Percentiles rank a stretch among this genome's conserved stretches.
These are phyloP conservation scores for Aspergillus ostianus DNA, from an alignment of 495 filamentous ascomycete species.

Conservation along the genomic window DNA sequence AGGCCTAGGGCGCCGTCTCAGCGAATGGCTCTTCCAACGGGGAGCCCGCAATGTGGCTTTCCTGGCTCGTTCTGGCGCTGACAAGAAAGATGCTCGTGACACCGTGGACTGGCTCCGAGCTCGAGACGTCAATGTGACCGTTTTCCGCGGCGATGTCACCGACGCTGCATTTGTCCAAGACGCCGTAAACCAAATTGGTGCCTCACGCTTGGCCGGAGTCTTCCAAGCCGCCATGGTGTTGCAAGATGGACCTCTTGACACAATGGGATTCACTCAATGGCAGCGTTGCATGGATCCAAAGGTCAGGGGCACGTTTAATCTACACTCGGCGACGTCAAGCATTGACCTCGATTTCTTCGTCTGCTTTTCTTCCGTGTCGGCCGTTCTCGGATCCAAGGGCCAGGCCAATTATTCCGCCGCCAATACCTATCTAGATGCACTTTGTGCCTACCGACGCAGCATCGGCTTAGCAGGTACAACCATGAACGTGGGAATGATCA, in stretches of 20 bases:
- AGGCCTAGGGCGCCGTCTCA: neutral
- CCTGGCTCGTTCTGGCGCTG: neutral
- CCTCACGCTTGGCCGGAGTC: neutral
- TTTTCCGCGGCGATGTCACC: neutral
- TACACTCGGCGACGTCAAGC: neutral
- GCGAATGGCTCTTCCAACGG: neutral
- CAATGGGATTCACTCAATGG: neutral
- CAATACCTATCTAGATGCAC: constrained; percentile 31
- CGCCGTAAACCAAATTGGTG: neutral
- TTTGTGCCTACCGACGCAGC: constrained; percentile 21
- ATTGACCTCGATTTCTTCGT: constrained; percentile 46
- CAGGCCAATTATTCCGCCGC: constrained; percentile 37
- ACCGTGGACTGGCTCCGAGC: neutral
- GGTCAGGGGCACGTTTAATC: neutral
- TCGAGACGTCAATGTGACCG: neutral
- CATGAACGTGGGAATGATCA: constrained; percentile 31
- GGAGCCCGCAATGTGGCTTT: neutral
- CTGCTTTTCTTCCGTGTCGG: constrained; percentile 34
- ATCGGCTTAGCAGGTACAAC: constrained; percentile 24
- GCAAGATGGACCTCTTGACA: neutral
- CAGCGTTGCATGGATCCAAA: neutral
- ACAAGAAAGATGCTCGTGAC: neutral
- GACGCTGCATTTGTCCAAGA: neutral
- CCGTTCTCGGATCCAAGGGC: constrained; percentile 24
- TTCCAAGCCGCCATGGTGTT: neutral